phyloP scores from a whole-genome alignment of 2,329 filamentous ascomycete species.

The Curvularia sp. region DNA sequence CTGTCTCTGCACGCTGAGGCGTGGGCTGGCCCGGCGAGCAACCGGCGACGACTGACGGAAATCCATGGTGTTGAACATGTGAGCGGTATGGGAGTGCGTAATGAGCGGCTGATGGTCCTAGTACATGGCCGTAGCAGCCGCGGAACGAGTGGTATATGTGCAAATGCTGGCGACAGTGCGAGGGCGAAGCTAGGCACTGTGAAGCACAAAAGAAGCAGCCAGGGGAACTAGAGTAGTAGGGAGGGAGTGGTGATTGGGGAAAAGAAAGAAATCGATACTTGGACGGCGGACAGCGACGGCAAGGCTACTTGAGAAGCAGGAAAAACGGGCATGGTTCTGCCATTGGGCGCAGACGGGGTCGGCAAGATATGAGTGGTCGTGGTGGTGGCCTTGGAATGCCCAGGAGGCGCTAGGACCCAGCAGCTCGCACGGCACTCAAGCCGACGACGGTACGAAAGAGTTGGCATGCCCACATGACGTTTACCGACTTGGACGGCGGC shows the following conservation, averaged over 20 bases:
- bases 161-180: neutral
- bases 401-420: constrained; percentile 22
- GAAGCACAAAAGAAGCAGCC: constrained; percentile 3
- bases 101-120: constrained; percentile 24
- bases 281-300: constrained; percentile 19
- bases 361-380: constrained; percentile 39
- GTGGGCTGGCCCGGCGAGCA: constrained; percentile 26
- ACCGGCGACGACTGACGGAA: constrained; percentile 35
- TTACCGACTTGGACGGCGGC: constrained; percentile 30
- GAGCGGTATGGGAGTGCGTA: constrained; percentile 17
- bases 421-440: constrained; percentile 38
- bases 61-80: constrained; percentile 32
- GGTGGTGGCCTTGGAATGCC: constrained; percentile 27
- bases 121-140: constrained; percentile 35
- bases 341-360: constrained; percentile 36
- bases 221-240: neutral
- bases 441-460: constrained; percentile 22
- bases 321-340: constrained; percentile 25
- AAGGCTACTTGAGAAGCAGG: constrained; percentile 28
- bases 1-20: constrained; percentile 37
- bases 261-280: constrained; percentile 14
- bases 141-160: constrained; percentile 23
- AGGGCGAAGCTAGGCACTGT: neutral
- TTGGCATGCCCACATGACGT: constrained; percentile 46
- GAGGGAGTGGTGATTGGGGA: neutral